These are phyloP conservation scores for Cryptococcus hybrid DNA, from an alignment of 1,284 basidiomycete species.

Conservation along the genomic window DNA sequence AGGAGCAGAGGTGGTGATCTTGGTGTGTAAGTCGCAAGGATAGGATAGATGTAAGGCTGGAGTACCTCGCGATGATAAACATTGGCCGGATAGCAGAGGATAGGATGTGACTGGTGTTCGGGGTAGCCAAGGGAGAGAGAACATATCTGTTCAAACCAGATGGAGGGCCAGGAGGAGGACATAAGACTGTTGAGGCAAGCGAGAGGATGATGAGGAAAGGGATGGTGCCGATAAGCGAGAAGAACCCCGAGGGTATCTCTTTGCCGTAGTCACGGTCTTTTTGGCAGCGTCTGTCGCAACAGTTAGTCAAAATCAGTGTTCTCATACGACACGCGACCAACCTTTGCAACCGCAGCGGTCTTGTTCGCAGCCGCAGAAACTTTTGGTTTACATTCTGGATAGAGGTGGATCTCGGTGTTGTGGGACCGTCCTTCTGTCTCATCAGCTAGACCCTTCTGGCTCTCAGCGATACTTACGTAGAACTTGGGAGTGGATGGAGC, in stretches of 20 bases:
- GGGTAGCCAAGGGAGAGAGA: conserved; percentile 30
- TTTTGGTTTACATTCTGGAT: too few species aligned
- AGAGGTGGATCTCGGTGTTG: too few species aligned
- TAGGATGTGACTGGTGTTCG: conserved; percentile 29
- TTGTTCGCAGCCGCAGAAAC: conserved; percentile 8
- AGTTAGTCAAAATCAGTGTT: neutral
- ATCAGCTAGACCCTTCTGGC: too few species aligned
- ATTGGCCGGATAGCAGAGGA: conserved; percentile 45
- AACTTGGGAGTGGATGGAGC: conserved; percentile 17
- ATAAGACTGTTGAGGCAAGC: conserved; percentile 42
- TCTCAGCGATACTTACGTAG: conserved; percentile 18
- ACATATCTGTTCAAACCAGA: conserved; percentile 31
- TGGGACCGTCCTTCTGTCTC: too few species aligned
- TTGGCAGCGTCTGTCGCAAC: conserved; percentile 13
- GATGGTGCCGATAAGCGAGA: conserved; percentile 34
- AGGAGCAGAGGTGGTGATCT: conserved; percentile 21
- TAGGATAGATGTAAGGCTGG: conserved; percentile 38
- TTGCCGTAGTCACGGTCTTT: conserved; percentile 20
- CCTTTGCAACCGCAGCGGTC: conserved; percentile 24
- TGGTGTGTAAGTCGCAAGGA: conserved; percentile 21
- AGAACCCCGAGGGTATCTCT: conserved; percentile 29
- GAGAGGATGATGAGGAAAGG: conserved; percentile 40
- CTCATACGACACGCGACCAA: conserved; percentile 3
- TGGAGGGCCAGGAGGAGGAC: conserved; percentile 30
- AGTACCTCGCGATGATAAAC: conserved; percentile 39